Percentiles rank a stretch among this genome's conserved stretches.
These are phyloP conservation scores for Thermochaetoides thermophila DNA, from an alignment of 495 filamentous ascomycete species.

Conservation along the genomic window DNA sequence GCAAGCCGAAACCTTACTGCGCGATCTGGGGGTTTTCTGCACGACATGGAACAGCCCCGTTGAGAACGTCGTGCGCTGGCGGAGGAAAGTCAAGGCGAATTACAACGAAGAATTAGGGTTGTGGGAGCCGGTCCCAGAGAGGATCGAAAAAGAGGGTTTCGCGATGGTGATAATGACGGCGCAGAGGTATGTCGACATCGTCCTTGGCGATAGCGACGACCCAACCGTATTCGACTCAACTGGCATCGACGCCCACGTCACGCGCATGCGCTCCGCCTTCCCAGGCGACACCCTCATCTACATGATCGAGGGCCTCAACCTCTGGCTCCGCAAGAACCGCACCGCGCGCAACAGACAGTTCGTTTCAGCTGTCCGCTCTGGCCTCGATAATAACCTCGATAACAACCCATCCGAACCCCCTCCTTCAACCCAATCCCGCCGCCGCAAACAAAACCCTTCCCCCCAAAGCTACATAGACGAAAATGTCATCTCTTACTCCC, in stretches of 20 bases:
- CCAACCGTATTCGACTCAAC: conserved; percentile 1
- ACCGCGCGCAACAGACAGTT: conserved; percentile 53
- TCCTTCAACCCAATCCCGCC: conserved; percentile 9
- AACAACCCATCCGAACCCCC: conserved; percentile 2
- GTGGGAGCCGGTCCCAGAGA: conserved; percentile 50
- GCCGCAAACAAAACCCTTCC: conserved; percentile 28
- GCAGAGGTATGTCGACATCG: conserved; percentile 52
- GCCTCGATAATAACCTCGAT: conserved; percentile 21
- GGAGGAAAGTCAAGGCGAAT: conserved; percentile 47
- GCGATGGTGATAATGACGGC: conserved; percentile 52
- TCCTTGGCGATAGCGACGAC: conserved; percentile 22
- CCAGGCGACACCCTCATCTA: conserved; percentile 46
- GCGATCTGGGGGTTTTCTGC: conserved; percentile 23
- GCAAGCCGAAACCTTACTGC: conserved; percentile 41
- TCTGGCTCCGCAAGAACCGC: conserved; percentile 56
- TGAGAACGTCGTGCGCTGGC: conserved; percentile 56
- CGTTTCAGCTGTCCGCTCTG: conserved; percentile 46
- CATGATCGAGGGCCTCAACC: conserved; percentile 56
- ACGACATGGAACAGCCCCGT: conserved; percentile 32
- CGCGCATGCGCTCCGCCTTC: conserved; percentile 39
- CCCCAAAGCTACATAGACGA: conserved; percentile 46
- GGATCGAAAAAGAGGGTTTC: conserved; percentile 49
- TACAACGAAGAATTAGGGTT: conserved; percentile 47
- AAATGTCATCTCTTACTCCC: conserved; percentile 56
- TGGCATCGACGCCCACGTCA: conserved; percentile 46